These are phyloP conservation scores for Paracamarosporium sp. DNA, from an alignment of 2,329 filamentous ascomycete species.

Conservation along the genomic window DNA sequence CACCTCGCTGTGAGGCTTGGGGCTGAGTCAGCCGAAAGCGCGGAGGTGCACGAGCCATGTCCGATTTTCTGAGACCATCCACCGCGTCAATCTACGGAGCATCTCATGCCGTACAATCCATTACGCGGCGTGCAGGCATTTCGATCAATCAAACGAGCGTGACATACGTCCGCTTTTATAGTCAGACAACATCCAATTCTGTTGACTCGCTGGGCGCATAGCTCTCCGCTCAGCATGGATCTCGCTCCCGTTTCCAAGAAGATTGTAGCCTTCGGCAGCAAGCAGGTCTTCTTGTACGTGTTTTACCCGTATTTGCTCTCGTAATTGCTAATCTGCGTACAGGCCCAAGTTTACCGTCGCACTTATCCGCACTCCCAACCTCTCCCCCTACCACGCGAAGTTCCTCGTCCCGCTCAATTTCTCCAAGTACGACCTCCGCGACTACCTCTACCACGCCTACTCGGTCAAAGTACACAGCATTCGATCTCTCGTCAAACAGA, in stretches of 20 bases:
- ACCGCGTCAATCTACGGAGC: neutral
- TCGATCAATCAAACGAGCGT: neutral
- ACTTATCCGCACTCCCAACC: constrained; percentile 74
- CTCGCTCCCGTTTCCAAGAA: constrained; percentile 40
- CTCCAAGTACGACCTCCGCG: constrained; percentile 95
- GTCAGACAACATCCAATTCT: neutral
- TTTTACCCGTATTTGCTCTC: neutral
- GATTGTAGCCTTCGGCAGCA: constrained; percentile 48
- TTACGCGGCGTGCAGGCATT: neutral
- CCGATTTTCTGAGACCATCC: constrained; percentile 24
- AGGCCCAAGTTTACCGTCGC: constrained; percentile 85
- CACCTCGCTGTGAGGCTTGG: neutral
- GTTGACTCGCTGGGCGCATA: neutral
- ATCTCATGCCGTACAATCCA: neutral
- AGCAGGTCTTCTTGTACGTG: constrained; percentile 57
- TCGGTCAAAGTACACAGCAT: constrained; percentile 71
- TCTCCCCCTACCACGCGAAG: constrained; percentile 80
- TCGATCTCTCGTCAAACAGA: constrained; percentile 79
- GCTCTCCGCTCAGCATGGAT: constrained; percentile 27
- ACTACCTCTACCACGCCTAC: constrained; percentile 92
- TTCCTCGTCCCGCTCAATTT: constrained; percentile 91
- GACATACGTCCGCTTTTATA: neutral
- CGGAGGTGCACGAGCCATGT: constrained; percentile 14
- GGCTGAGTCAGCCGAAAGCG: neutral
- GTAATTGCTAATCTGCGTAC: constrained; percentile 18